Evolutionary conservation across 345 rosid species (phyloP).

Genomic region (Linum lewisii): DNA sequence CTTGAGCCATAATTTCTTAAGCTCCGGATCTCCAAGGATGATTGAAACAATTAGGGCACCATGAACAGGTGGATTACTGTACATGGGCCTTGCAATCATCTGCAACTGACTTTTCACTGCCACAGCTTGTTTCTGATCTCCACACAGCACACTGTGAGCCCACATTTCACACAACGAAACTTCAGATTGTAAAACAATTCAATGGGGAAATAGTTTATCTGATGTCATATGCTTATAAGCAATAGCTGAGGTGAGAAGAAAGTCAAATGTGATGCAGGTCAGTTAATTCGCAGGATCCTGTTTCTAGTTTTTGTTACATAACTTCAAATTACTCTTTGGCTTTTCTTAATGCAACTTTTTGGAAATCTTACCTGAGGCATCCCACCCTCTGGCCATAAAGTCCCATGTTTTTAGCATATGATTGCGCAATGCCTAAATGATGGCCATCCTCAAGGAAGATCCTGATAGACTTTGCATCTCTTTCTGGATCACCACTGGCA

Average conservation of each 20-base stretch:
- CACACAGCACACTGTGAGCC: conserved; percentile 65
- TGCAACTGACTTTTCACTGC: conserved; percentile 91
- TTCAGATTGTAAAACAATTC: background rate
- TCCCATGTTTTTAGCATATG: conserved; percentile 98
- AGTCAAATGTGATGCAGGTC: background rate
- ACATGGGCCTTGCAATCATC: conserved; percentile 96
- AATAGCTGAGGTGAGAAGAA: background rate
- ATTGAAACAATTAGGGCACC: conserved; percentile 80
- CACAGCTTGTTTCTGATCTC: conserved; percentile 70
- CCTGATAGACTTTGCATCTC: conserved; percentile 88
- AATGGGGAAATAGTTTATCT: background rate
- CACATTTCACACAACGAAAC: conserved; percentile 2
- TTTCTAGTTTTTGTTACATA: background rate
- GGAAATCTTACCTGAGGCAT: conserved; percentile 62
- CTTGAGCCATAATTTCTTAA: conserved; percentile 81
- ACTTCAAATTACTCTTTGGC: background rate
- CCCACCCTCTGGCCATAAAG: conserved; percentile 98
- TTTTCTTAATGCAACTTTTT: too few species aligned
- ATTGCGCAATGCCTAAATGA: conserved; percentile 80
- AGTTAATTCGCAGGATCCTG: background rate
- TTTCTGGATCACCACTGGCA: conserved; percentile 93
- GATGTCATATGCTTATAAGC: background rate
- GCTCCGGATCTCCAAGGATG: conserved; percentile 62
- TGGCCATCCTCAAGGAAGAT: conserved; percentile 93
- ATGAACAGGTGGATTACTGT: conserved; percentile 92